Percentiles rank a stretch among this genome's conserved stretches.
Evolutionary conservation across 495 filamentous ascomycete species (phyloP).

Genomic region (Aspergillus indologenus): DNA sequence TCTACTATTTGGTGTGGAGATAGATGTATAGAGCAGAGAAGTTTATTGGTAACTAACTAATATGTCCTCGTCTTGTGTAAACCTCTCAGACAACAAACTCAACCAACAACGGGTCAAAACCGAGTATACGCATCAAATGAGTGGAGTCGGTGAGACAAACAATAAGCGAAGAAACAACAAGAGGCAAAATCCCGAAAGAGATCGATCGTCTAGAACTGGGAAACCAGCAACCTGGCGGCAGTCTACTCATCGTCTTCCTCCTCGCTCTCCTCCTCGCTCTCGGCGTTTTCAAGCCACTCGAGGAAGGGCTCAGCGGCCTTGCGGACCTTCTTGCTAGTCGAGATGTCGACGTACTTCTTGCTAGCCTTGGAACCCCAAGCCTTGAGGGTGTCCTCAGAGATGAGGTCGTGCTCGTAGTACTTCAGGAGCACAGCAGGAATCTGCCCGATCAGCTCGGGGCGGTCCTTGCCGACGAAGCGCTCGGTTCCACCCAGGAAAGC

Average conservation of each 20-base stretch:
- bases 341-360: slow-evolving; percentile 93
- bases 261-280: slow-evolving; percentile 78
- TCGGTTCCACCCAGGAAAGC: slow-evolving; percentile 96
- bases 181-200: slow-evolving; percentile 3
- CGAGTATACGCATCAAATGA: slow-evolving; percentile 8
- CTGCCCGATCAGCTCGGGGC: slow-evolving; percentile 71
- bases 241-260: slow-evolving; percentile 55
- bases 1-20: neutral
- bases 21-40: neutral
- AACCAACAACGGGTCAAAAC: neutral
- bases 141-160: slow-evolving; percentile 11
- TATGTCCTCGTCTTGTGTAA: neutral
- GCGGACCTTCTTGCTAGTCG: slow-evolving; percentile 91
- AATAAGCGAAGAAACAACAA: slow-evolving; percentile 3
- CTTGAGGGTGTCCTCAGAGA: slow-evolving; percentile 82
- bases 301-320: slow-evolving; percentile 92
- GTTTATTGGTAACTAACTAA: slow-evolving; percentile 3
- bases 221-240: neutral
- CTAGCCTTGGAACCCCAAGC: slow-evolving; percentile 91
- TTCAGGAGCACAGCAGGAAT: slow-evolving; percentile 80
- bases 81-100: neutral
- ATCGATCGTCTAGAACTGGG: neutral
- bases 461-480: slow-evolving; percentile 82
- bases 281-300: slow-evolving; percentile 87
- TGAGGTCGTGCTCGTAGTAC: slow-evolving; percentile 84